Evolutionary conservation across 768 basidiomycete species (phyloP).

Genomic region (Cystobasidium tubakii): DNA sequence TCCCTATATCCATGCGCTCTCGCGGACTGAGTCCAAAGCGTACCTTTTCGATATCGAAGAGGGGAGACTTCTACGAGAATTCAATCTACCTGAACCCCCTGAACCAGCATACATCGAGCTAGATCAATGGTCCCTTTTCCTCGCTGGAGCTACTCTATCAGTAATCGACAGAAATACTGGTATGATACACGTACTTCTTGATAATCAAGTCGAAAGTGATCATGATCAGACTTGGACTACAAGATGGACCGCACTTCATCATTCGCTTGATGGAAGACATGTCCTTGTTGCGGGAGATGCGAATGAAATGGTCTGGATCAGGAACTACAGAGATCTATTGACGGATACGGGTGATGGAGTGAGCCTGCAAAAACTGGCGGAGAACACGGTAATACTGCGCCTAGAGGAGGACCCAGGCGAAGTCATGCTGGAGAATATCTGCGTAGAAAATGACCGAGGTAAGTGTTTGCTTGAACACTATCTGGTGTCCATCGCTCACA

Average conservation of each 20-base stretch:
- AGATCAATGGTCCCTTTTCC: slow-evolving; percentile 31
- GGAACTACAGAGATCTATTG: slow-evolving; percentile 9
- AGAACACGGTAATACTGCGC: slow-evolving; percentile 1
- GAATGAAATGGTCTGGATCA: slow-evolving; percentile 19
- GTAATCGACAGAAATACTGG: background rate
- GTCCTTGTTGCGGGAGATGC: slow-evolving; percentile 10
- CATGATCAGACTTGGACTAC: background rate
- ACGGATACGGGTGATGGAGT: background rate
- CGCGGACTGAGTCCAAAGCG: background rate
- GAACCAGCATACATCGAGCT: slow-evolving; percentile 23
- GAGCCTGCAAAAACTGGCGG: background rate
- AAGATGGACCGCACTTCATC: slow-evolving; percentile 11
- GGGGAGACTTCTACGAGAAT: background rate
- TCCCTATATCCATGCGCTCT: slow-evolving; percentile 2
- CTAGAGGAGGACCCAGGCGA: background rate
- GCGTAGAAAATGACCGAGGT: slow-evolving; percentile 29
- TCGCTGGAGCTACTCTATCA: background rate
- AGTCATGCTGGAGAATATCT: slow-evolving; percentile 16
- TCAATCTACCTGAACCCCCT: background rate
- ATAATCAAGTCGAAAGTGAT: background rate
- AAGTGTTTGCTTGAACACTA: background rate
- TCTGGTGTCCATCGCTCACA: background rate
- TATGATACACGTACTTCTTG: background rate
- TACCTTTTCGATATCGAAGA: background rate
- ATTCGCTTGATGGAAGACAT: slow-evolving; percentile 26